Conservation (phyloP, 2,329 filamentous ascomycete species). For the Xylariaceae sp. region DNA sequence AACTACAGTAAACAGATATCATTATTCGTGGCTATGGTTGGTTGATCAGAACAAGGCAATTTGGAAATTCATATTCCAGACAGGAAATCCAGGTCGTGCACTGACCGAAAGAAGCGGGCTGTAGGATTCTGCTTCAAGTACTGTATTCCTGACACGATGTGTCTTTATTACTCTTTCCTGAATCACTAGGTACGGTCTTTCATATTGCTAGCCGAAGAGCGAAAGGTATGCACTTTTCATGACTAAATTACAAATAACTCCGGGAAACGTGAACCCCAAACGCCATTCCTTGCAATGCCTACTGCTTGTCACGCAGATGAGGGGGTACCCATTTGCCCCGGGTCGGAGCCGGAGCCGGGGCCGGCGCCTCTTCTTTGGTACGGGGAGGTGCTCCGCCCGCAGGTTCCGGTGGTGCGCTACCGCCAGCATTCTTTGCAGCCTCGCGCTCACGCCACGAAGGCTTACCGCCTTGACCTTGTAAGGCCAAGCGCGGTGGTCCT, state of each 20-base stretch:
- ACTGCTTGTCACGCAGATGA: slow-evolving; percentile 38
- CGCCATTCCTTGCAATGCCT: slow-evolving; percentile 27
- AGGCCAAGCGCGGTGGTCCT: slow-evolving; percentile 55
- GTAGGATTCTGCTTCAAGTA: too few species aligned
- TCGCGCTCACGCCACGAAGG: slow-evolving; percentile 72
- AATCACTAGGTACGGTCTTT: too few species aligned
- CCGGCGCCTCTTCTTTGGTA: slow-evolving; percentile 13
- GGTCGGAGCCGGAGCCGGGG: slow-evolving; percentile 37
- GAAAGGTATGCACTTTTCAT: slow-evolving; percentile 21
- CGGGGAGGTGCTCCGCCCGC: slow-evolving; percentile 24
- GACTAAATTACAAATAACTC: slow-evolving; percentile 27
- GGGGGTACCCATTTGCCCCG: slow-evolving; percentile 58
- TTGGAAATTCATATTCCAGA: too few species aligned
- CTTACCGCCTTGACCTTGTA: slow-evolving; percentile 58
- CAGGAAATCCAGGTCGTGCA: too few species aligned
- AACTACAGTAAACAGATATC: too few species aligned
- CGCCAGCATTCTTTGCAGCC: slow-evolving; percentile 42
- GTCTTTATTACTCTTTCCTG: too few species aligned
- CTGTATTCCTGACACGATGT: too few species aligned
- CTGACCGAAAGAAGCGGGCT: too few species aligned
- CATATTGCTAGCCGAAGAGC: slow-evolving; percentile 12
- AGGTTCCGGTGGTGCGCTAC: slow-evolving; percentile 9
- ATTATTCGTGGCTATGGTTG: too few species aligned
- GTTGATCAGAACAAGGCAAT: too few species aligned
- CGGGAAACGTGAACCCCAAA: slow-evolving; percentile 30